Evolutionary conservation across 306 rosid species (phyloP), one percentile per base, ranked within the genome.

Genomic region (Pterocarpus santalinus): DNA sequence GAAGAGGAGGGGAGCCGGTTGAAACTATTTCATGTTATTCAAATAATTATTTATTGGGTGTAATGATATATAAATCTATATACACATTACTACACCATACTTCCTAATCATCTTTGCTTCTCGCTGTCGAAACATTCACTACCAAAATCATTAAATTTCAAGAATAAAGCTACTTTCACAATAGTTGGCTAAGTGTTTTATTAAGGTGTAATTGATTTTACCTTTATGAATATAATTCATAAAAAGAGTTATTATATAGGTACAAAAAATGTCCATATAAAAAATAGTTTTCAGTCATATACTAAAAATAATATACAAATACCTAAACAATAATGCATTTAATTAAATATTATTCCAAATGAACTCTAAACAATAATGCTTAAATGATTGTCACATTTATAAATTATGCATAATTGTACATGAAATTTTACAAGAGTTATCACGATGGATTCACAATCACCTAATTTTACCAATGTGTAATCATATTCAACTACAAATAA

Each of bases 121-220:
- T 32, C 43, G 9, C 43, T 47, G 67, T 79, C 71, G 5, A 60
- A 70, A 79, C 65, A 61, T 62, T 80, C 64, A 60, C 83, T 61
- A 43, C 53, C 33, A 8, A 47, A 39, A 70, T 61, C 72, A 71
- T 71, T 61, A 39, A 61, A 5, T 62, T 69, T 34, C 38, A 35
- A 14, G 33, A 52, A 36, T 28, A 80, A 80, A 51, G 57, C 30
- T 28, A 38, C 57, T 32, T 34, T 47, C 4, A 6, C 53, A 41
- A 16, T 3, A n/a, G 22, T n/a, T 69, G 36, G 69, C 51, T 14
- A 32, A 46, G 5, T 33, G 35, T 34, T 52, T 8, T 13, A 12
- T 55, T 55, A 2, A 17, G 64, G 34, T 2, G 51, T 39, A 65
- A 65, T 15, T 39, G 15, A 39, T 38, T 65, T 36, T 65, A 7